These are phyloP conservation scores for Bruguiera hainesii DNA, from an alignment of 441 rosid genomes.

Conservation along the genomic window DNA sequence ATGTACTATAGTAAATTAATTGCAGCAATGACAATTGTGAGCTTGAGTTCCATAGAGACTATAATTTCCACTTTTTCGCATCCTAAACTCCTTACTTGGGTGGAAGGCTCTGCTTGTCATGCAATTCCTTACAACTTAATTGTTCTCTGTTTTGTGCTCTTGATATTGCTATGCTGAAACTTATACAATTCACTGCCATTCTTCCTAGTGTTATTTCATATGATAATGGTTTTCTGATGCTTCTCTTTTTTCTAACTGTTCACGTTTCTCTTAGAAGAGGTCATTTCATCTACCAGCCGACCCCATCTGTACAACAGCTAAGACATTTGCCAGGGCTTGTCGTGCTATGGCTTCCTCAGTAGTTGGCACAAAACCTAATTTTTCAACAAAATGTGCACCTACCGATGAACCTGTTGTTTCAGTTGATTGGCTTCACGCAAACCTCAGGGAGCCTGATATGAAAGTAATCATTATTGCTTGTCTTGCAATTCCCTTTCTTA, in stretches of 20 bases:
- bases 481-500: neutral
- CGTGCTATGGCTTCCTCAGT: slow-evolving; percentile 52
- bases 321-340: slow-evolving; percentile 28
- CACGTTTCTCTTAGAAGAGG: slow-evolving; percentile 43
- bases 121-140: too few relatives aligned
- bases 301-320: slow-evolving; percentile 24
- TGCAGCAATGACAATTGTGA: too few relatives aligned
- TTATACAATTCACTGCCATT: too few relatives aligned
- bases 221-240: slow-evolving; percentile 1
- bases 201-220: neutral
- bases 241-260: slow-evolving; percentile 4
- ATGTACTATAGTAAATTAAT: too few relatives aligned
- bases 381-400: slow-evolving; percentile 44
- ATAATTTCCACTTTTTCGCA: too few relatives aligned
- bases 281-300: slow-evolving; percentile 25
- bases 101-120: too few relatives aligned
- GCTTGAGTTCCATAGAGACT: too few relatives aligned
- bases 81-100: too few relatives aligned
- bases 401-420: slow-evolving; percentile 72
- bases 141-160: too few relatives aligned
- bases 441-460: slow-evolving; percentile 59
- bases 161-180: too few relatives aligned
- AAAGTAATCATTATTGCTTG: slow-evolving; percentile 46
- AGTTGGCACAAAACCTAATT: slow-evolving; percentile 31
- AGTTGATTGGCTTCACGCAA: slow-evolving; percentile 88